phyloP scores from a whole-genome alignment of 2,329 filamentous ascomycete genomes.

The Trematosphaeria pertusa region DNA sequence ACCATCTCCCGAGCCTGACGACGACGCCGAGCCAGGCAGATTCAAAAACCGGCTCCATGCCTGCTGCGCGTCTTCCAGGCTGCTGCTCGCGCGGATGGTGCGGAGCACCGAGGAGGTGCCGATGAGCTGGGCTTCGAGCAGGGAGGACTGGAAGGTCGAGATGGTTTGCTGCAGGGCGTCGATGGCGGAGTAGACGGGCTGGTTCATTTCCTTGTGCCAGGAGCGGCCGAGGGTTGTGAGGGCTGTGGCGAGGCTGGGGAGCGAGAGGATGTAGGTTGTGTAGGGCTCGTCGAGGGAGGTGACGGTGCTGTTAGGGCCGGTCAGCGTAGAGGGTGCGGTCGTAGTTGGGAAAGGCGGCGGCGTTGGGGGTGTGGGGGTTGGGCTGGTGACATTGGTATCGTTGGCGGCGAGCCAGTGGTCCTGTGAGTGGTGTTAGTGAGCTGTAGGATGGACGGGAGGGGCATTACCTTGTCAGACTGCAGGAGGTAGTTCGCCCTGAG shows the following conservation, averaged over 20 bases:
- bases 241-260: constrained; percentile 25
- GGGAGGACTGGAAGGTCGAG: constrained; percentile 35
- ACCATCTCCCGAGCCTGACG: not conserved
- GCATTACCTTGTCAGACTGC: constrained; percentile 38
- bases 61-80: constrained; percentile 38
- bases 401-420: constrained; percentile 3
- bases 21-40: constrained; percentile 28
- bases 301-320: constrained; percentile 16
- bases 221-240: constrained; percentile 31
- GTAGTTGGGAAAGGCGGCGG: constrained; percentile 19
- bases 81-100: constrained; percentile 44
- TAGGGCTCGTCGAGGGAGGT: constrained; percentile 32
- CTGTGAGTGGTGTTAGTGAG: constrained; percentile 5
- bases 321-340: constrained; percentile 19
- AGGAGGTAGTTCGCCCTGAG: constrained; percentile 39
- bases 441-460: too few relatives aligned
- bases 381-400: constrained; percentile 5
- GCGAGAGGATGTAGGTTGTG: constrained; percentile 36
- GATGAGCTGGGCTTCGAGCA: constrained; percentile 36
- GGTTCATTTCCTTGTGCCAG: constrained; percentile 48
- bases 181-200: constrained; percentile 41
- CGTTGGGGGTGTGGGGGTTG: constrained; percentile 21
- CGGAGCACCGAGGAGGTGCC: constrained; percentile 35
- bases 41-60: constrained; percentile 44
- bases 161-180: constrained; percentile 37